Conservation (phyloP, 140 eudicot species). For the Erigeron philadelphicus region DNA sequence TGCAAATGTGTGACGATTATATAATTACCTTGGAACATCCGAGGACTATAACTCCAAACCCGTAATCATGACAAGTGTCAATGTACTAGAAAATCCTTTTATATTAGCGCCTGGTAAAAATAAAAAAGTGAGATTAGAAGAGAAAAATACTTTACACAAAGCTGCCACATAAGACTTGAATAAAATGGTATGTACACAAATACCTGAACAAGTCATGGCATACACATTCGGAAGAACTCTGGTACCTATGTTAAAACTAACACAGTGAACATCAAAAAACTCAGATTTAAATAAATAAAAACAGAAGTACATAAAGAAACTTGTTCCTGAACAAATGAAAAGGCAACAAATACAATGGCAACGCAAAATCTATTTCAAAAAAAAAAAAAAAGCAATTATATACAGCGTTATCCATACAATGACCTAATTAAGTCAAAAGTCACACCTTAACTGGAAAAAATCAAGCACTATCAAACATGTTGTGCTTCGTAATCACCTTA, state of each 20-base stretch:
- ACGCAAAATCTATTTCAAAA: conserved; percentile 10
- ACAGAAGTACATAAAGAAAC: conserved; percentile 9
- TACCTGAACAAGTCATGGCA: conserved; percentile 27
- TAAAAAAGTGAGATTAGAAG: conserved; percentile 8
- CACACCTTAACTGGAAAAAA: conserved; percentile 23
- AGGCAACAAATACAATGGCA: conserved; percentile 25
- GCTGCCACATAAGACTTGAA: conserved; percentile 15
- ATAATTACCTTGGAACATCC: conserved; percentile 26
- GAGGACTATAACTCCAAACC: conserved; percentile 12
- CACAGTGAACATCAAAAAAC: conserved; percentile 38
- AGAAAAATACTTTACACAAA: background rate
- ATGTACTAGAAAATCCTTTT: conserved; percentile 7
- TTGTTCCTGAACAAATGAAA: conserved; percentile 27
- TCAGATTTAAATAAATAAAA: conserved; percentile 26
- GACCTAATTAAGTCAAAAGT: conserved; percentile 24
- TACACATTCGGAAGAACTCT: conserved; percentile 29
- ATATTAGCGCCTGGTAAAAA: conserved; percentile 25
- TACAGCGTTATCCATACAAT: conserved; percentile 35
- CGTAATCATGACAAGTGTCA: conserved; percentile 7
- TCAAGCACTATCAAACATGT: conserved; percentile 33
- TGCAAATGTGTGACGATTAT: background rate
- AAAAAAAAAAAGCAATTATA: conserved; percentile 21
- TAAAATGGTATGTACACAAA: conserved; percentile 16
- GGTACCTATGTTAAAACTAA: conserved; percentile 48
- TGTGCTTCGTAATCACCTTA: conserved; percentile 39